Conservation (phyloP, 352 stramenopile species). For the Hyaloperonospora arabidopsidis region DNA sequence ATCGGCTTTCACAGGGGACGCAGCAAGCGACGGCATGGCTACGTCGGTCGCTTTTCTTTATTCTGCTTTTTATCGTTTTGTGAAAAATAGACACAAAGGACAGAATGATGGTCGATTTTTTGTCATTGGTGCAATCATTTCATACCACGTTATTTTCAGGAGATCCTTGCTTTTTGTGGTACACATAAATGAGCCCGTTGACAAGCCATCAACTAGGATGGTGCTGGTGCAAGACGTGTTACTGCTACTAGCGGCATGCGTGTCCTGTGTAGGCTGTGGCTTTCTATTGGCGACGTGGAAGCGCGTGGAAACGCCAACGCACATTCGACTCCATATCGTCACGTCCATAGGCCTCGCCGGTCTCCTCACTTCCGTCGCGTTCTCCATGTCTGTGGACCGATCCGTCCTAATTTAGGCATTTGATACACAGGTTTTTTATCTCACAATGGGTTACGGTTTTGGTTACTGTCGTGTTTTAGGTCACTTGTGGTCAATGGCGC, state of each 20-base stretch:
- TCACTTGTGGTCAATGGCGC: conserved; percentile 53
- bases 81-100: conserved; percentile 15
- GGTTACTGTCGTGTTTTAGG: conserved; percentile 14
- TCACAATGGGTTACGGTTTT: background rate
- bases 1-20: background rate
- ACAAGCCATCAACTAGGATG: conserved; percentile 8
- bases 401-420: background rate
- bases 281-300: conserved; percentile 71
- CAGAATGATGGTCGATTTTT: conserved; percentile 14
- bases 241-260: conserved; percentile 40
- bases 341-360: conserved; percentile 58
- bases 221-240: conserved; percentile 38
- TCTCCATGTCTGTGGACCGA: conserved; percentile 38
- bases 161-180: conserved; percentile 2
- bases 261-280: conserved; percentile 59
- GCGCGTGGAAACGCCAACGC: conserved; percentile 53
- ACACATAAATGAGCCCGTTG: background rate
- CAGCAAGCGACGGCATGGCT: conserved; percentile 20
- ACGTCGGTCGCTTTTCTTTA: background rate
- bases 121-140: conserved; percentile 8
- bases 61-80: background rate
- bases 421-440: background rate
- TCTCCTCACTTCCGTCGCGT: conserved; percentile 50
- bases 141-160: background rate
- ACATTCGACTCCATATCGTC: conserved; percentile 62